Evolutionary conservation across 1,284 basidiomycete genomes (phyloP).

Genomic region (Ustilago loliicola): DNA sequence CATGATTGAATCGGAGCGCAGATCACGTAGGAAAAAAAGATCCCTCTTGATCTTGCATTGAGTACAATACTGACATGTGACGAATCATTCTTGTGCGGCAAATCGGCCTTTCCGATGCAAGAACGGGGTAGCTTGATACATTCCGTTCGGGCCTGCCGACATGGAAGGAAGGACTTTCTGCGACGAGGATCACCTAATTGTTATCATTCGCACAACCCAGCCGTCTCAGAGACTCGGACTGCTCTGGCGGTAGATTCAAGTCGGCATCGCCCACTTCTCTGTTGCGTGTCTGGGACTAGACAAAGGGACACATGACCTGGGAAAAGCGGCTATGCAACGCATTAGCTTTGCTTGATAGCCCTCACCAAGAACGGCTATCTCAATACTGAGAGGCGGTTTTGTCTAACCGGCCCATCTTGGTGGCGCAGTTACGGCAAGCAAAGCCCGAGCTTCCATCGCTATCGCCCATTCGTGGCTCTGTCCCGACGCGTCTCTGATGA

Average conservation of each 20-base stretch:
- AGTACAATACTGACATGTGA: background rate
- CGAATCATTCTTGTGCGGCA: background rate
- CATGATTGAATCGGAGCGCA: background rate
- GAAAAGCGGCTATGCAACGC: too few species aligned
- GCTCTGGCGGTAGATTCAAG: too few species aligned
- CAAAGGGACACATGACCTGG: too few species aligned
- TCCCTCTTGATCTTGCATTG: too few species aligned
- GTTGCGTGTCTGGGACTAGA: too few species aligned
- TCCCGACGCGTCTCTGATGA: background rate
- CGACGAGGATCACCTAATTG: too few species aligned
- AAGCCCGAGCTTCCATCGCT: background rate
- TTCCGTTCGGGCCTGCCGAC: background rate
- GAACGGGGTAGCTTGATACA: background rate
- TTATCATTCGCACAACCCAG: too few species aligned
- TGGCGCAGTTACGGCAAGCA: background rate
- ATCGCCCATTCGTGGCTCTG: background rate
- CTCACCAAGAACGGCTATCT: background rate
- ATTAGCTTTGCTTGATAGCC: too few species aligned
- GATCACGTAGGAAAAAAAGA: too few species aligned
- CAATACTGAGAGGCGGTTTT: background rate
- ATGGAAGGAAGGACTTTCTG: too few species aligned
- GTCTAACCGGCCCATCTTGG: background rate
- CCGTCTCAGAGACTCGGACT: too few species aligned
- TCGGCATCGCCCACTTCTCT: too few species aligned
- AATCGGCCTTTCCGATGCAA: slow-evolving; percentile 4